Evolutionary conservation across 2,329 filamentous ascomycete genomes (phyloP), one percentile per base, ranked within the genome.

Genomic region (Xylariaceae sp.): DNA sequence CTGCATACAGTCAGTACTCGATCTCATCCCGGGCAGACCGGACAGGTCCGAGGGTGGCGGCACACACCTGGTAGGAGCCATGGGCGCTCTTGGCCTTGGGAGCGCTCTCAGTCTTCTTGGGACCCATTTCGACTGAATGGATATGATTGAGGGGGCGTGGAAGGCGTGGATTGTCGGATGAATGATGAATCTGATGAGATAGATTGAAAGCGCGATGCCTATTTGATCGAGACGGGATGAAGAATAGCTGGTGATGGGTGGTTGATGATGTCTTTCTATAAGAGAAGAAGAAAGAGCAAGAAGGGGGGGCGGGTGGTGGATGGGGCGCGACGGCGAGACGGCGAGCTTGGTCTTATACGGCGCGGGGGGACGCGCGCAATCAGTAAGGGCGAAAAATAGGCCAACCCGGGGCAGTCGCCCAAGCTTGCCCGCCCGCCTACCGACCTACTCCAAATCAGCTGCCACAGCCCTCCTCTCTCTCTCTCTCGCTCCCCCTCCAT

Each of bases 321-420:
- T 56, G 54, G 59, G 56, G 58, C 59, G 55, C 56, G 57, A 63
- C 62, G 63, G 69, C 66, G 67, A 66, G 68, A 68, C 69, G 62
- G 66, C 57, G 65, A 64, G 59, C 57, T 60, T 70, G 67, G 73
- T 77, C 76, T 75, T 77, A 77, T 76, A 66, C 52, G 56, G 54
- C 40, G 39, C 38, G 43, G 43, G 43, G 52, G 67, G 63, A 57
- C 61, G 61, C 58, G 61, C 65, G 63, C 69, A 73, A 74, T 73
- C 69, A 73, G 67, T 72, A 46, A 47, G 47, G 38, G 15, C 25
- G 13, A 19, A 16, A n/a, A n/a, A n/a, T 25, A 32, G 23, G 23
- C 19, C 32, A 30, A 31, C 25, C 29, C 28, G 24, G 15, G 19
- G 12, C 23, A n/a, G n/a, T n/a, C n/a, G n/a, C n/a, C n/a, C n/a